Evolutionary conservation across 208 protist genomes (phyloP).

Genomic region (Porcisia hertigi): DNA sequence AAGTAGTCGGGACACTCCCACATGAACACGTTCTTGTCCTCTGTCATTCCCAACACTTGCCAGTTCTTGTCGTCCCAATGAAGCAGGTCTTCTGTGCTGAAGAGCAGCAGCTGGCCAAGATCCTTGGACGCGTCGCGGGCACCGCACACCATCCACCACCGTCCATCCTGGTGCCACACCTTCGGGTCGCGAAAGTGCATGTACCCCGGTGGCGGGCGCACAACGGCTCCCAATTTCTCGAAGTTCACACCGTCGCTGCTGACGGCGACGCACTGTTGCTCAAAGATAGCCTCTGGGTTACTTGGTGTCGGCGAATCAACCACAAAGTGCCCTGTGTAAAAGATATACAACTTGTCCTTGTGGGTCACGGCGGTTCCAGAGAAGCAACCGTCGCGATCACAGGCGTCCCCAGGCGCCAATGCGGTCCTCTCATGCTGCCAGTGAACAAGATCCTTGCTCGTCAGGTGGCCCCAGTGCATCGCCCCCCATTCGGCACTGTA

Average conservation of each 20-base stretch:
- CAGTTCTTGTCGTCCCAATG: slow-evolving; percentile 33
- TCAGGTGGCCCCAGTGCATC: slow-evolving; percentile 64
- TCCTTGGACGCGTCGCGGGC: slow-evolving; percentile 33
- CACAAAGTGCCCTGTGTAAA: slow-evolving; percentile 59
- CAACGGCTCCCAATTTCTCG: slow-evolving; percentile 33
- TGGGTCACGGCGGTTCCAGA: slow-evolving; percentile 43
- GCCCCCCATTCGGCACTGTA: slow-evolving; percentile 49
- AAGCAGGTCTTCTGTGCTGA: slow-evolving; percentile 24
- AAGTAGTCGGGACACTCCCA: slow-evolving; percentile 55
- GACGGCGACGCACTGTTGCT: slow-evolving; percentile 60
- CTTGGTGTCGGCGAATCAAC: slow-evolving; percentile 21
- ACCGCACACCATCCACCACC: slow-evolving; percentile 46
- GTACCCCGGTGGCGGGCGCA: slow-evolving; percentile 33
- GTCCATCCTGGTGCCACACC: slow-evolving; percentile 38
- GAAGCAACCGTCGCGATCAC: slow-evolving; percentile 61
- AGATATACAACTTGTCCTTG: slow-evolving; percentile 46
- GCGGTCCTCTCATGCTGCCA: slow-evolving; percentile 45
- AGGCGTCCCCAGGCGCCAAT: slow-evolving; percentile 42
- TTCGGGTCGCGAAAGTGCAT: slow-evolving; percentile 48
- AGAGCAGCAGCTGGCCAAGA: slow-evolving; percentile 39
- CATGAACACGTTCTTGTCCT: slow-evolving; percentile 52
- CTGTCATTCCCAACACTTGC: slow-evolving; percentile 21
- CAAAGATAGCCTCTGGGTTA: slow-evolving; percentile 36
- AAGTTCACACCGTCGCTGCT: slow-evolving; percentile 44
- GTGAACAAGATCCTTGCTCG: slow-evolving; percentile 50